phyloP scores from a whole-genome alignment of 73 alveolate species.

The Loxodes magnus region DNA sequence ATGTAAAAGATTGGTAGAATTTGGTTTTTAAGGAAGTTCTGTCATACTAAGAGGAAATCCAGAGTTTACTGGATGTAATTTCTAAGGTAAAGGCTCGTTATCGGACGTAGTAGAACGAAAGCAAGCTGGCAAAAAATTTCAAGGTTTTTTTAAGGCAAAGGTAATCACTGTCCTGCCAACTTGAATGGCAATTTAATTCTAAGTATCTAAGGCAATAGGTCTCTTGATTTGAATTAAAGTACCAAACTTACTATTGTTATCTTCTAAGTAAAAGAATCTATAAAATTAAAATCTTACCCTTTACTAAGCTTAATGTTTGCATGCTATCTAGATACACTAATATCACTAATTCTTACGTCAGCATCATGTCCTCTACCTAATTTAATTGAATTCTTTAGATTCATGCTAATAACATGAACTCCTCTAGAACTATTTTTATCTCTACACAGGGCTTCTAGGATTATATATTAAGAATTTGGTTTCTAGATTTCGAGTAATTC shows the following conservation, averaged over 20 bases:
- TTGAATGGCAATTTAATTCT: neutral
- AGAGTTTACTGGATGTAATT: slow-evolving; percentile 9
- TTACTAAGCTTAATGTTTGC: slow-evolving; percentile 28
- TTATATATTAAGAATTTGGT: slow-evolving; percentile 15
- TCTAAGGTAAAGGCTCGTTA: neutral
- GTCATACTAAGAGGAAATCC: slow-evolving; percentile 12
- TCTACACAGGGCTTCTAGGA: slow-evolving; percentile 17
- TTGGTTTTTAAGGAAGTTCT: no score
- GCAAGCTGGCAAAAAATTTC: slow-evolving; percentile 7
- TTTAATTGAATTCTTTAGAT: neutral
- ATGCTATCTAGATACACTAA: slow-evolving; percentile 54
- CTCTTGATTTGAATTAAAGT: slow-evolving; percentile 24
- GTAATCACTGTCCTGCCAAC: slow-evolving; percentile 11
- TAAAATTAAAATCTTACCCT: no score
- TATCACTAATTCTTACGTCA: slow-evolving; percentile 50
- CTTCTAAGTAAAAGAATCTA: slow-evolving; percentile 23
- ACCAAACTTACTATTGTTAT: slow-evolving; percentile 42
- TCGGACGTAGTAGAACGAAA: slow-evolving; percentile 1
- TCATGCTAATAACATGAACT: neutral
- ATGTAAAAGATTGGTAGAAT: neutral
- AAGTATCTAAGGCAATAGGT: slow-evolving; percentile 10
- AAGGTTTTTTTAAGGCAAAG: slow-evolving; percentile 2
- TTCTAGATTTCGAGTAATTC: slow-evolving; percentile 21
- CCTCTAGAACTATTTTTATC: neutral
- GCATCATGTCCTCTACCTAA: slow-evolving; percentile 55